Evolutionary conservation across 108 stramenopile genomes (phyloP).

Genomic region (Fragilariopsis cylindrus): DNA sequence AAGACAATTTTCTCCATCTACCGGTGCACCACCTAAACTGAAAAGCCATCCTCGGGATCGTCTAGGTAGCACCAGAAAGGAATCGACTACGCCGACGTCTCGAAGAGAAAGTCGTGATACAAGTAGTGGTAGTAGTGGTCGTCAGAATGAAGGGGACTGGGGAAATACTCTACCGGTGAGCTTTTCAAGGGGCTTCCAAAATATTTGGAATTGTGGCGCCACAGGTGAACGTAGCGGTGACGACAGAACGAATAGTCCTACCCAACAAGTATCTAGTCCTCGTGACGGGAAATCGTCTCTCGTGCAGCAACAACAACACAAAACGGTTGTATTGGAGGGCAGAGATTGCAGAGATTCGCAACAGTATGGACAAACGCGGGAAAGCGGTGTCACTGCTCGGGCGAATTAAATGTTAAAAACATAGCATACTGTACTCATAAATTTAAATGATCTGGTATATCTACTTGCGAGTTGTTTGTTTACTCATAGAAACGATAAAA

Average conservation of each 20-base stretch:
- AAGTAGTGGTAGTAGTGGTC: not conserved
- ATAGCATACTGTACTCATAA: not conserved
- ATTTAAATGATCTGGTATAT: not conserved
- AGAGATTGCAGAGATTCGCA: slow-evolving; percentile 31
- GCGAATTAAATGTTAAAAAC: slow-evolving; percentile 23
- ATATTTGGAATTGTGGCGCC: slow-evolving; percentile 78
- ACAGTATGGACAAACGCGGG: slow-evolving; percentile 25
- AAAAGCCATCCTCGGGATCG: slow-evolving; percentile 77
- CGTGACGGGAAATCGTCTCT: slow-evolving; percentile 10
- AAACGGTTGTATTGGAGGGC: slow-evolving; percentile 36
- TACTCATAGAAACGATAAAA: not conserved
- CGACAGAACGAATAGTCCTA: slow-evolving; percentile 53
- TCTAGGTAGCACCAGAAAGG: slow-evolving; percentile 35
- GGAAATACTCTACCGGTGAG: slow-evolving; percentile 53
- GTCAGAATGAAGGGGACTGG: slow-evolving; percentile 60
- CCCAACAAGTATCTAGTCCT: slow-evolving; percentile 30
- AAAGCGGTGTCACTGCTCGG: slow-evolving; percentile 23
- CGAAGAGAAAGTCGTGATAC: slow-evolving; percentile 22
- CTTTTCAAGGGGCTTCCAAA: slow-evolving; percentile 62
- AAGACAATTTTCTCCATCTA: slow-evolving; percentile 16
- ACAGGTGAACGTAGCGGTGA: slow-evolving; percentile 48
- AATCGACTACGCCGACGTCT: not conserved
- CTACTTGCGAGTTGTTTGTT: not conserved
- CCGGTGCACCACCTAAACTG: slow-evolving; percentile 65
- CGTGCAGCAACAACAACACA: not conserved